Evolutionary conservation across 139 green algal genomes (phyloP).

Genomic region (Diplosphaera chodatii): DNA sequence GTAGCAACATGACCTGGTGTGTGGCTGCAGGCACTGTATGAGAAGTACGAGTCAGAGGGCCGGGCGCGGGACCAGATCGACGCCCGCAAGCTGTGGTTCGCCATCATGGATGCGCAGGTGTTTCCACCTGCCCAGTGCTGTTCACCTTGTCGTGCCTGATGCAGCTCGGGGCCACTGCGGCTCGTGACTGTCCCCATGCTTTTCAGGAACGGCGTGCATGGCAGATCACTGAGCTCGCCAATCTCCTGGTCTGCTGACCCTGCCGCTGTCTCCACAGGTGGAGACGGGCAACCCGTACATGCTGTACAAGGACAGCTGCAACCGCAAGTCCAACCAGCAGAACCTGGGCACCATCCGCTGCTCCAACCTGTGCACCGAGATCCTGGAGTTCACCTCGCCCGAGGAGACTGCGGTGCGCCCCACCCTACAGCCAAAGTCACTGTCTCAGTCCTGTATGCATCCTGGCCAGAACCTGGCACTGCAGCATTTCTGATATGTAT

Average conservation of each 20-base stretch:
- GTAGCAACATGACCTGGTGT: too few relatives aligned
- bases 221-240: too few relatives aligned
- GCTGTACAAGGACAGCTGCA: slow-evolving; percentile 98
- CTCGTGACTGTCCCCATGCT: too few relatives aligned
- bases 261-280: slow-evolving; percentile 35
- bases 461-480: too few relatives aligned
- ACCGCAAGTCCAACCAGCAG: slow-evolving; percentile 96
- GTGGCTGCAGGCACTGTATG: slow-evolving; percentile 15
- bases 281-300: slow-evolving; percentile 99
- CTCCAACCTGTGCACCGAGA: slow-evolving; percentile 99
- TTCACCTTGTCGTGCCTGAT: too few relatives aligned
- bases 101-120: slow-evolving; percentile 91
- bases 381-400: slow-evolving; percentile 91
- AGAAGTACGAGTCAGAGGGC: slow-evolving; percentile 71
- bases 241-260: too few relatives aligned
- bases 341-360: slow-evolving; percentile 98
- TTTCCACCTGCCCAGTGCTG: too few relatives aligned
- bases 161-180: too few relatives aligned
- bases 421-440: too few relatives aligned
- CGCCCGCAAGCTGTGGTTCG: slow-evolving; percentile 98
- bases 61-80: slow-evolving; percentile 71
- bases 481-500: too few relatives aligned
- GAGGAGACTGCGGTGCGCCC: slow-evolving; percentile 87
- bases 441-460: too few relatives aligned
- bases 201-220: too few relatives aligned